Evolutionary conservation across 176 grass and related monocot genomes (phyloP).

Genomic region (Metroxylon sagu): DNA sequence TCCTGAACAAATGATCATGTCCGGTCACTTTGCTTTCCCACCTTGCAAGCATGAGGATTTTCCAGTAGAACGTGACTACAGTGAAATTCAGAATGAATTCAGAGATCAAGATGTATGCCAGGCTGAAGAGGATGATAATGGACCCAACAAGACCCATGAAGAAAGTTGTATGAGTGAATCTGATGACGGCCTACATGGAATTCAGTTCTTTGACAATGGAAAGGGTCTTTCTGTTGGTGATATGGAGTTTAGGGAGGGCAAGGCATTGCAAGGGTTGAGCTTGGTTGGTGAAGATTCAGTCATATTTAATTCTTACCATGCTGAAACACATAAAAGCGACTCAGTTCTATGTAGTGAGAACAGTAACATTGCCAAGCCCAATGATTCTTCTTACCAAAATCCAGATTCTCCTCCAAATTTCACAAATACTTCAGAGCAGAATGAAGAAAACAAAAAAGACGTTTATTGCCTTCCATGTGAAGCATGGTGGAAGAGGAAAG

Average conservation of each 20-base stretch:
- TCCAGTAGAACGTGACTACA: slow-evolving; percentile 20
- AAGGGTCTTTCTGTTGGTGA: slow-evolving; percentile 24
- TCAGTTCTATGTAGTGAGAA: neutral
- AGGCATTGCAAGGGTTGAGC: neutral
- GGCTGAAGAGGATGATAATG: neutral
- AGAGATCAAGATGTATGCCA: slow-evolving; percentile 15
- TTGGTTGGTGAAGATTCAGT: slow-evolving; percentile 8
- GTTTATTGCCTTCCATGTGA: slow-evolving; percentile 24
- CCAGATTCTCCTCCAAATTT: slow-evolving; percentile 3
- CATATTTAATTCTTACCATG: neutral
- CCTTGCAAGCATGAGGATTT: slow-evolving; percentile 30
- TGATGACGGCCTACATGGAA: slow-evolving; percentile 14
- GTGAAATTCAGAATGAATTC: slow-evolving; percentile 17
- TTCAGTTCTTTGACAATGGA: slow-evolving; percentile 28
- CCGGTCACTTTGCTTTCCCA: slow-evolving; percentile 57
- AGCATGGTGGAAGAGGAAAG: slow-evolving; percentile 47
- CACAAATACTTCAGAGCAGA: slow-evolving; percentile 10
- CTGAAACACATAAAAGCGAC: slow-evolving; percentile 19
- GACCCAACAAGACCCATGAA: neutral
- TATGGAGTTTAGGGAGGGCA: slow-evolving; percentile 21
- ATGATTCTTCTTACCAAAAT: slow-evolving; percentile 10
- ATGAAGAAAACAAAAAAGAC: slow-evolving; percentile 22
- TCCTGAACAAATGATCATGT: slow-evolving; percentile 48
- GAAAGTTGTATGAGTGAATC: slow-evolving; percentile 17
- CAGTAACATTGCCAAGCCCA: slow-evolving; percentile 1